Conservation (phyloP, 2,329 filamentous ascomycete genomes). For the Microsporum canis region DNA sequence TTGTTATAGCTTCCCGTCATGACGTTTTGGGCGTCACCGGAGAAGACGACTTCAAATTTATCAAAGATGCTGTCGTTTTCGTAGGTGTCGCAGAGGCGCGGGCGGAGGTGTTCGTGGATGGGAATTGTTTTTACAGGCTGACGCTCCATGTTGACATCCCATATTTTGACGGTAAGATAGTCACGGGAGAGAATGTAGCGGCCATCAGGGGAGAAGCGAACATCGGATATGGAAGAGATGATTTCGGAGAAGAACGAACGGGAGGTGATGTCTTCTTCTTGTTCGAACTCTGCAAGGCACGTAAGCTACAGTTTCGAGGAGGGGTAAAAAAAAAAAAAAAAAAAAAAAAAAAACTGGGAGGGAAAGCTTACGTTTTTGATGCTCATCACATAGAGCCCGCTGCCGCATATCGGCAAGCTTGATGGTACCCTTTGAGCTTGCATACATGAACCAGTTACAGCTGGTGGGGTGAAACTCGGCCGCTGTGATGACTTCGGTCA, state of each 20-base stretch:
- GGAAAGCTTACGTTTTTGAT: constrained; percentile 67
- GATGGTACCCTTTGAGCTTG: constrained; percentile 96
- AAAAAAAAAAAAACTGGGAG: constrained; percentile 14
- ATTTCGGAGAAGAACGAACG: constrained; percentile 99
- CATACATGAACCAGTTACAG: constrained; percentile 99
- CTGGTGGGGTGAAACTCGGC: constrained; percentile 94
- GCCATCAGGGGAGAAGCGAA: constrained; percentile 92
- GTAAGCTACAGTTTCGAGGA: constrained; percentile 10
- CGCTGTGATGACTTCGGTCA: constrained; percentile 96
- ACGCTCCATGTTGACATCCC: constrained; percentile 98
- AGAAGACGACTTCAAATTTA: constrained; percentile 99
- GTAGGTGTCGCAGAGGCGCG: constrained; percentile 91
- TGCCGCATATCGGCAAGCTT: constrained; percentile 98
- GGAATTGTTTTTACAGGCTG: constrained; percentile 97
- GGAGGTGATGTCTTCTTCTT: constrained; percentile 95
- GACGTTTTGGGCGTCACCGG: constrained; percentile 93
- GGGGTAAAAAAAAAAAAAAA: constrained; percentile 4
- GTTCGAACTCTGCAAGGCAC: constrained; percentile 69
- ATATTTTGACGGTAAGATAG: constrained; percentile 98
- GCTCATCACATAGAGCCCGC: constrained; percentile 88
- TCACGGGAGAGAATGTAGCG: constrained; percentile 95
- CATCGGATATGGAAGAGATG: constrained; percentile 97
- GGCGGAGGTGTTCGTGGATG: constrained; percentile 92
- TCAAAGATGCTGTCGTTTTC: constrained; percentile 99
- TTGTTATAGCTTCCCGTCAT: constrained; percentile 99